A percentile compares a stretch with the other conserved stretches of the same genome.
These are phyloP conservation scores for Teratosphaeriaceae sp. DNA, from an alignment of 2,329 filamentous ascomycete genomes.

Conservation along the genomic window DNA sequence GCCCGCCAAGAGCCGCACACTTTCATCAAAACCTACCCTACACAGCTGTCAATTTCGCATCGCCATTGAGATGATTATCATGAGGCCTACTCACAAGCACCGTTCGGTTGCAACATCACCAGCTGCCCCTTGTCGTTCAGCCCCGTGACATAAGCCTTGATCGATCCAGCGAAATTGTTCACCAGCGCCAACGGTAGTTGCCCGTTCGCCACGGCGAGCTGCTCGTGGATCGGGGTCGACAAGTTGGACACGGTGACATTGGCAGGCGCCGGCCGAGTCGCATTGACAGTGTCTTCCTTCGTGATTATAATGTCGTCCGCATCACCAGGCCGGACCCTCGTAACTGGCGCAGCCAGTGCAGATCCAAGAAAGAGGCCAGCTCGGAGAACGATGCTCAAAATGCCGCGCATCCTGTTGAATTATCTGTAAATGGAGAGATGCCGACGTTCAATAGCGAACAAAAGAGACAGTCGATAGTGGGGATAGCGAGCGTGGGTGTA, in stretches of 20 bases:
- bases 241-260: neutral
- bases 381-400: neutral
- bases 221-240: neutral
- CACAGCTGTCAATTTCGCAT: too few species aligned
- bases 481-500: too few species aligned
- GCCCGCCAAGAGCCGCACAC: too few species aligned
- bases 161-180: constrained; percentile 36
- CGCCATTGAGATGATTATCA: too few species aligned
- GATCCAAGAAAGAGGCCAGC: neutral
- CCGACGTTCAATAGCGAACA: too few species aligned
- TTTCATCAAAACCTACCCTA: neutral
- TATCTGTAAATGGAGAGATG: too few species aligned
- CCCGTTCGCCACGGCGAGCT: neutral
- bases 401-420: constrained; percentile 1
- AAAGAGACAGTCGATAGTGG: too few species aligned
- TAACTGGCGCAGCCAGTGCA: constrained; percentile 13
- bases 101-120: constrained; percentile 40
- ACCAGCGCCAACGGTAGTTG: constrained; percentile 28
- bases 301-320: constrained; percentile 20
- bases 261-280: constrained; percentile 11
- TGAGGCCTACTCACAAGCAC: constrained; percentile 22
- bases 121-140: constrained; percentile 35
- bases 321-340: constrained; percentile 16
- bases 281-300: constrained; percentile 20
- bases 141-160: constrained; percentile 44